Evolutionary conservation across 164 flowering plant species (phyloP).

Genomic region (Berberis thunbergii): DNA sequence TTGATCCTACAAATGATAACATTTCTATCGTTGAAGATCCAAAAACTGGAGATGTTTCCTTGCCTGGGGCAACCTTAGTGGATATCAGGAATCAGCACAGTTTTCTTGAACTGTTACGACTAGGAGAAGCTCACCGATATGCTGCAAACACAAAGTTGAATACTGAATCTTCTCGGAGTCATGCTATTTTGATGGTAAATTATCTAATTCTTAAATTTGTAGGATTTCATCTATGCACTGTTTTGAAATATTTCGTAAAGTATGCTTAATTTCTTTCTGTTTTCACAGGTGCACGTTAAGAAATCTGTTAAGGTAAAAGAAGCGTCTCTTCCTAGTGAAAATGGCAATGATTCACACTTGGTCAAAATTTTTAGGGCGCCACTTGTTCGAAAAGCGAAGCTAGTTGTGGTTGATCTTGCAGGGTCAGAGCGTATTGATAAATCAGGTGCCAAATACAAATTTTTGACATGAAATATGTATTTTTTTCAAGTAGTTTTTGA

Average conservation of each 20-base stretch:
- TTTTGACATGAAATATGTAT: neutral
- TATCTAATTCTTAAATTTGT: slow-evolving; percentile 6
- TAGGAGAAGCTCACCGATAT: slow-evolving; percentile 92
- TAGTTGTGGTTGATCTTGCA: slow-evolving; percentile 95
- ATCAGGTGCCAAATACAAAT: slow-evolving; percentile 49
- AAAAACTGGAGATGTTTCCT: slow-evolving; percentile 87
- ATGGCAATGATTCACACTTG: slow-evolving; percentile 34
- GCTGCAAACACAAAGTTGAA: slow-evolving; percentile 93
- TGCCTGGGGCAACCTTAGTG: slow-evolving; percentile 78
- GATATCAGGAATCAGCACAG: slow-evolving; percentile 81
- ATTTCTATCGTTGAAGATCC: slow-evolving; percentile 90
- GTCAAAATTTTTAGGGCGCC: slow-evolving; percentile 54
- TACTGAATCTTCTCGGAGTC: slow-evolving; percentile 96
- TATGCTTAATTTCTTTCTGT: slow-evolving; percentile 3
- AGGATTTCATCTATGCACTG: neutral
- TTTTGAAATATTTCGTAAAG: neutral
- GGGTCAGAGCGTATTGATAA: slow-evolving; percentile 97
- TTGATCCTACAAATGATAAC: slow-evolving; percentile 79
- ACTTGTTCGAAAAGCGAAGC: slow-evolving; percentile 73
- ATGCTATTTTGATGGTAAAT: slow-evolving; percentile 90
- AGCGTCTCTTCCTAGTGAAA: slow-evolving; percentile 38
- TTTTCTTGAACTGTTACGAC: slow-evolving; percentile 63
- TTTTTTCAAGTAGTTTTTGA: neutral
- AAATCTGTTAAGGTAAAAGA: slow-evolving; percentile 63
- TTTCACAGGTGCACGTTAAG: slow-evolving; percentile 60